Percentiles rank a stretch among this genome's conserved stretches.
Evolutionary conservation across 225 moss, liverwort and hornwort species (phyloP).

Genomic region (Polytrichum commune): DNA sequence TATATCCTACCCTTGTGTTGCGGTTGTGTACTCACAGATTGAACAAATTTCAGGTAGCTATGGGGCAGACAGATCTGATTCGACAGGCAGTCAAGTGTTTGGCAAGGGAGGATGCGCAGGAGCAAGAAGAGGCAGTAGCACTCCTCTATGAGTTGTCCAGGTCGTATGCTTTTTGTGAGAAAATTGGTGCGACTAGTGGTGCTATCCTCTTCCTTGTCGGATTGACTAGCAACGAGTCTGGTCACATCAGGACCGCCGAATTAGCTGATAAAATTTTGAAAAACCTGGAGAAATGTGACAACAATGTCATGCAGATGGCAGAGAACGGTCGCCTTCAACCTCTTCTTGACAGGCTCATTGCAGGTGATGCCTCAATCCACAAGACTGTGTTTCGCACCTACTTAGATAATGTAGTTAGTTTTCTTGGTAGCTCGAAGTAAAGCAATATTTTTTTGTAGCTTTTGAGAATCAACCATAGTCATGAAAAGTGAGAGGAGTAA

Average conservation of each 20-base stretch:
- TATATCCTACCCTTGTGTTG: no score
- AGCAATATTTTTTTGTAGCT: no score
- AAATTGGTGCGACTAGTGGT: conserved; percentile 63
- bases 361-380: conserved; percentile 20
- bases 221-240: conserved; percentile 63
- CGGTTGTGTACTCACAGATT: no score
- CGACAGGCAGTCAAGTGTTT: conserved; percentile 58
- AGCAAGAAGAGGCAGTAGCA: conserved; percentile 62
- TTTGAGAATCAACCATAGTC: no score
- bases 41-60: conserved; percentile 44
- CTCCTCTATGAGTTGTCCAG: conserved; percentile 62
- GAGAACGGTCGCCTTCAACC: conserved; percentile 73
- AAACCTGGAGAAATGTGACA: conserved; percentile 59
- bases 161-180: conserved; percentile 43
- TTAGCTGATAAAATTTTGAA: conserved; percentile 51
- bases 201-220: conserved; percentile 64
- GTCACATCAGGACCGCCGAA: conserved; percentile 41
- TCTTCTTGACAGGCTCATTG: conserved; percentile 55
- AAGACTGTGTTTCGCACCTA: no score
- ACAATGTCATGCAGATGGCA: conserved; percentile 66
- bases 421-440: no score
- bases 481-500: no score
- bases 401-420: no score
- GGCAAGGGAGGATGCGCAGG: conserved; percentile 46
- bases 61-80: conserved; percentile 52